A percentile compares a stretch with the other conserved stretches of the same genome.
Evolutionary conservation across 805 yeast genomes (phyloP).

Genomic region (Nakazawaea anatomiae): DNA sequence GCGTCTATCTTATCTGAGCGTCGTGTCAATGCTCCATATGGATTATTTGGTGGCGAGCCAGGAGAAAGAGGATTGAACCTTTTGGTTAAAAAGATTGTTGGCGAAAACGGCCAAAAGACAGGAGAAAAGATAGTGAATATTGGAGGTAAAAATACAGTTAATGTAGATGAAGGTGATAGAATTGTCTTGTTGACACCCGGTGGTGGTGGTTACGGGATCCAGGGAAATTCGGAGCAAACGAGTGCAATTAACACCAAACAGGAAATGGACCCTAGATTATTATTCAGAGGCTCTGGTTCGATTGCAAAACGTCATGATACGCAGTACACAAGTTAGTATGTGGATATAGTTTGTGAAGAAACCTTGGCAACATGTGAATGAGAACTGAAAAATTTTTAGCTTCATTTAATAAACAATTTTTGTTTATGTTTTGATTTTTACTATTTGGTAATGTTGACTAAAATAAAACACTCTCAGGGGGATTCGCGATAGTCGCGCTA

Average conservation of each 20-base stretch:
- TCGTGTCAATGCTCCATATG: conserved; percentile 80
- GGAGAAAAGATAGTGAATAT: conserved; percentile 39
- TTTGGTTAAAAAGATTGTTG: conserved; percentile 32
- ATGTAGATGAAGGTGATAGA: conserved; percentile 56
- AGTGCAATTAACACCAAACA: conserved; percentile 8
- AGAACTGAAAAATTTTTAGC: too few species aligned
- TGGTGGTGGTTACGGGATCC: conserved; percentile 73
- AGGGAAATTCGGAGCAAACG: conserved; percentile 7
- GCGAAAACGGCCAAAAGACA: conserved; percentile 23
- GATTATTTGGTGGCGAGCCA: conserved; percentile 74
- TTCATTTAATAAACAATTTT: too few species aligned
- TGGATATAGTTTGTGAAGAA: too few species aligned
- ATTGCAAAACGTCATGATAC: conserved; percentile 22
- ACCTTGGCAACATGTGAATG: too few species aligned
- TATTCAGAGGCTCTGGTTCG: conserved; percentile 24
- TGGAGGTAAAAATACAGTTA: conserved; percentile 68
- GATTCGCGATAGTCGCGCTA: not conserved
- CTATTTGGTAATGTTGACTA: not conserved
- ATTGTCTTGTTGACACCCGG: conserved; percentile 73
- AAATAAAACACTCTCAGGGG: not conserved
- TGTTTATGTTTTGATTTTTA: not conserved
- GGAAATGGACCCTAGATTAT: conserved; percentile 11
- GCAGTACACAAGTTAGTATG: conserved; percentile 23
- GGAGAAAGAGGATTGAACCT: conserved; percentile 69
- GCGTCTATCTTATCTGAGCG: conserved; percentile 85